These are phyloP conservation scores for Leccinum obscurum DNA, from an alignment of 768 basidiomycete genomes.

Conservation along the genomic window DNA sequence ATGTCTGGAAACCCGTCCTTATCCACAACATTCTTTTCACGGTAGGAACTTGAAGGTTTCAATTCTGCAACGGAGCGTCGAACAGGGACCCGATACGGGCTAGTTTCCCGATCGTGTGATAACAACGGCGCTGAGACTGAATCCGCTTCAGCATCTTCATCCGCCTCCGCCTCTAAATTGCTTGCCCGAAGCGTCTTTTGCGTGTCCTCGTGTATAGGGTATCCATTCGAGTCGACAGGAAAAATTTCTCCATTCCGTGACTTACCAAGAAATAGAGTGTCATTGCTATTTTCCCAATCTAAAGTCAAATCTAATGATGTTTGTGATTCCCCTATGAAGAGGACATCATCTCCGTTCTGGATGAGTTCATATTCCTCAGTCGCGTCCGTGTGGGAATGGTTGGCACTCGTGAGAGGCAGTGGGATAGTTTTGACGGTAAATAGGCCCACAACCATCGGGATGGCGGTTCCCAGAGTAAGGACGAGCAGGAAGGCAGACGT, in stretches of 20 bases:
- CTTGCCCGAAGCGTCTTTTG: constrained; percentile 37
- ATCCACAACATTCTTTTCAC: constrained; percentile 7
- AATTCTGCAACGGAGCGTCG: constrained; percentile 22
- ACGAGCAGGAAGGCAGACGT: constrained; percentile 76
- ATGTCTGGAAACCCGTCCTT: constrained; percentile 46
- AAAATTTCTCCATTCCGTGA: constrained; percentile 31
- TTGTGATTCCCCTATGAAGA: constrained; percentile 27
- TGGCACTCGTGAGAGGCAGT: constrained; percentile 40
- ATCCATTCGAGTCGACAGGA: constrained; percentile 28
- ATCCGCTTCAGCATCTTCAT: constrained; percentile 13
- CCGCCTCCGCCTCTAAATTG: constrained; percentile 12
- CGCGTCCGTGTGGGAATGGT: neutral
- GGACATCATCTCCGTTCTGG: constrained; percentile 15
- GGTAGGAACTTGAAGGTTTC: constrained; percentile 16
- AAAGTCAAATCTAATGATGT: constrained; percentile 37
- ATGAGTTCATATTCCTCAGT: constrained; percentile 24
- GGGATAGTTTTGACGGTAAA: constrained; percentile 71
- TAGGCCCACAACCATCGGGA: constrained; percentile 76
- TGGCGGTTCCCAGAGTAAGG: constrained; percentile 73
- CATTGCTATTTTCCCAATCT: constrained; percentile 66
- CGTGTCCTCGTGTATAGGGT: constrained; percentile 28
- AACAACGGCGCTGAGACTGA: constrained; percentile 25
- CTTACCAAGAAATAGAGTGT: constrained; percentile 31
- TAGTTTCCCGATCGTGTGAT: constrained; percentile 16
- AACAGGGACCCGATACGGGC: constrained; percentile 21